A percentile compares a stretch with the other conserved stretches of the same genome.
These are phyloP conservation scores for Aureobasidium sp. DNA, from an alignment of 2,329 filamentous ascomycete species.

Conservation along the genomic window DNA sequence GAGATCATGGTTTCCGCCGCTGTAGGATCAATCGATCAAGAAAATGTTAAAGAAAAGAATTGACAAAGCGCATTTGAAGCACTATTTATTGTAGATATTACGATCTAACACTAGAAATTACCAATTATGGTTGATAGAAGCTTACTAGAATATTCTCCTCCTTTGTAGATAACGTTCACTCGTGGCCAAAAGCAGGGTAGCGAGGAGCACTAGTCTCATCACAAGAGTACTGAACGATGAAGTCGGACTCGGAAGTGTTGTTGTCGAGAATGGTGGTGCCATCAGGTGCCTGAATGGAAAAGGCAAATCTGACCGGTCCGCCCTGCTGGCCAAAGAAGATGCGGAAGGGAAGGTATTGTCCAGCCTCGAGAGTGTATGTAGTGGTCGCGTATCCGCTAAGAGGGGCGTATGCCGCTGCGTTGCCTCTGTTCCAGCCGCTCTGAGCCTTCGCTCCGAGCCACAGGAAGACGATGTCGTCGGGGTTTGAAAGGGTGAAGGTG, in stretches of 20 bases:
- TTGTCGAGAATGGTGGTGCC: conserved; percentile 7
- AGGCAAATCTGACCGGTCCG: neutral
- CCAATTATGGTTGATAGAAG: neutral
- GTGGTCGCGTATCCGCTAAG: neutral
- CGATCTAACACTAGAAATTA: neutral
- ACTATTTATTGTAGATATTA: neutral
- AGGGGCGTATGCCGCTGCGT: conserved; percentile 17
- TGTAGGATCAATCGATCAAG: no score
- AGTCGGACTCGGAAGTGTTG: conserved; percentile 8
- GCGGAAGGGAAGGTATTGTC: conserved; percentile 14
- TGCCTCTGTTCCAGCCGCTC: conserved; percentile 18
- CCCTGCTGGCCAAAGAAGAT: conserved; percentile 12
- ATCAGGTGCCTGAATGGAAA: conserved; percentile 10
- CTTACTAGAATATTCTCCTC: neutral
- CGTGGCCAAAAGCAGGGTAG: neutral
- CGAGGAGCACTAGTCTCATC: conserved; percentile 5
- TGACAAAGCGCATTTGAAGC: neutral
- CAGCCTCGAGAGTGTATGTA: neutral
- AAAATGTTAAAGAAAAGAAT: neutral
- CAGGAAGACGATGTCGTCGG: conserved; percentile 23
- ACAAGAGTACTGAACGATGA: conserved; percentile 15
- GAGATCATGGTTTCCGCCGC: no score
- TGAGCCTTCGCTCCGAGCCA: conserved; percentile 22
- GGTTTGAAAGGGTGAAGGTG: conserved; percentile 19
- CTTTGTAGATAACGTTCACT: neutral